A percentile compares a stretch with the other conserved stretches of the same genome.
These are phyloP conservation scores for Mallotus nudiflorus DNA, from an alignment of 345 rosid species.

Conservation along the genomic window DNA sequence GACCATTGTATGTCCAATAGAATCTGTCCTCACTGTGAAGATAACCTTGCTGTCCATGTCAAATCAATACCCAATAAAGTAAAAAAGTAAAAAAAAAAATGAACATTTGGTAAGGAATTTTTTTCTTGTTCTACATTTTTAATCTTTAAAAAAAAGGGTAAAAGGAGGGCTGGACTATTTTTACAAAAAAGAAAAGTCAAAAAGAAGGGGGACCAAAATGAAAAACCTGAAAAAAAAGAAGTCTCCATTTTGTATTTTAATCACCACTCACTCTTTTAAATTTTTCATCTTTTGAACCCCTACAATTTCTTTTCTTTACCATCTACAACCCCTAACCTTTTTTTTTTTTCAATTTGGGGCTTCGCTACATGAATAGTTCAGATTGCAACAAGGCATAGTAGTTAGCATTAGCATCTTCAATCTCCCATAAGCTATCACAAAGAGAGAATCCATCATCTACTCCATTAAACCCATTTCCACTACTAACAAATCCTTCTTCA, in stretches of 20 bases:
- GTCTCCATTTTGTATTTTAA: conserved; percentile 3
- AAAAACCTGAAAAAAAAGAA: neutral
- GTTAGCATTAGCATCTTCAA: conserved; percentile 71
- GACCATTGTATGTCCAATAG: neutral
- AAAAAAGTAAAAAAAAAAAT: neutral
- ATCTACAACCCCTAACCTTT: neutral
- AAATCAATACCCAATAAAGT: neutral
- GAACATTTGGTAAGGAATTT: neutral
- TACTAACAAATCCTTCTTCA: conserved; percentile 12
- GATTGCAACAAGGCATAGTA: conserved; percentile 65
- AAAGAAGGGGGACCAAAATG: neutral
- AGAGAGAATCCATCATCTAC: conserved; percentile 21
- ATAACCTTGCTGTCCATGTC: neutral
- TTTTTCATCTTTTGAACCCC: neutral
- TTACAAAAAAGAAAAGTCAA: neutral
- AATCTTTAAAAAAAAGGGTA: neutral
- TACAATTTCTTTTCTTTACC: neutral
- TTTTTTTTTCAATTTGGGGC: neutral
- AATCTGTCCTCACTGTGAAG: neutral
- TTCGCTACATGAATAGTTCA: conserved; percentile 50
- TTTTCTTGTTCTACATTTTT: conserved; percentile 3
- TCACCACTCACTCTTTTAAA: neutral
- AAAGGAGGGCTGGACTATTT: neutral
- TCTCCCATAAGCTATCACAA: conserved; percentile 69
- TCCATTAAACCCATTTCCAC: neutral